Evolutionary conservation across 768 basidiomycete species (phyloP).

Genomic region (Serendipita sp.): DNA sequence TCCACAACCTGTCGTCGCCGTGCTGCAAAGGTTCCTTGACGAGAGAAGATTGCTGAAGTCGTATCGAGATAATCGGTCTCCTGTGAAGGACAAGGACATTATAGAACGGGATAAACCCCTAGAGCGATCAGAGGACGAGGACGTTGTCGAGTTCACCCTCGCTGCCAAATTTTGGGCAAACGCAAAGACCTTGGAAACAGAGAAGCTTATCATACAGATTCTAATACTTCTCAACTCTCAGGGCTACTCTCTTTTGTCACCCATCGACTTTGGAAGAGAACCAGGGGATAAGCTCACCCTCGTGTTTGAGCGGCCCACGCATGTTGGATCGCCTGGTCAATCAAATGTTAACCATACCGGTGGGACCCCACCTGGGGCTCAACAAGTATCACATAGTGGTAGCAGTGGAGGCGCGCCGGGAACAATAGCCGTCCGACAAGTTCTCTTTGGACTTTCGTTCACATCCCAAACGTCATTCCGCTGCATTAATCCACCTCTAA

Average conservation of each 20-base stretch:
- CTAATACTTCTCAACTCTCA: constrained; percentile 44
- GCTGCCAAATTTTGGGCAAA: constrained; percentile 59
- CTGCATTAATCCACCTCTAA: constrained; percentile 61
- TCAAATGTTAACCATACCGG: constrained; percentile 22
- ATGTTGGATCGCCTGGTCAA: constrained; percentile 16
- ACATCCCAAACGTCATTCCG: constrained; percentile 49
- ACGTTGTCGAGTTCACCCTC: constrained; percentile 46
- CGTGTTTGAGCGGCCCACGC: constrained; percentile 43
- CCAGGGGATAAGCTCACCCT: constrained; percentile 55
- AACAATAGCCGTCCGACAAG: constrained; percentile 12
- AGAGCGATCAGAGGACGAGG: constrained; percentile 23
- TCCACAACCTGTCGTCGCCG: constrained; percentile 32
- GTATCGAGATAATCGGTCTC: not conserved
- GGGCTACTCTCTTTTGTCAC: constrained; percentile 49
- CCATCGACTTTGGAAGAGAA: constrained; percentile 64
- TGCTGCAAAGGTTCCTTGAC: constrained; percentile 43
- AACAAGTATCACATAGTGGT: not conserved
- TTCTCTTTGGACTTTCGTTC: constrained; percentile 60
- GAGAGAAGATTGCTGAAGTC: constrained; percentile 19
- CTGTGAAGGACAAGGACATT: constrained; percentile 3
- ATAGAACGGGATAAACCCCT: not conserved
- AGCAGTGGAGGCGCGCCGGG: constrained; percentile 3
- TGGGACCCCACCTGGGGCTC: not conserved
- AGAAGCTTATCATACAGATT: constrained; percentile 55
- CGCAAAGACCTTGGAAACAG: constrained; percentile 46